These are phyloP conservation scores for Yamadazyma philogaea DNA, from an alignment of 805 yeast species.

Conservation along the genomic window DNA sequence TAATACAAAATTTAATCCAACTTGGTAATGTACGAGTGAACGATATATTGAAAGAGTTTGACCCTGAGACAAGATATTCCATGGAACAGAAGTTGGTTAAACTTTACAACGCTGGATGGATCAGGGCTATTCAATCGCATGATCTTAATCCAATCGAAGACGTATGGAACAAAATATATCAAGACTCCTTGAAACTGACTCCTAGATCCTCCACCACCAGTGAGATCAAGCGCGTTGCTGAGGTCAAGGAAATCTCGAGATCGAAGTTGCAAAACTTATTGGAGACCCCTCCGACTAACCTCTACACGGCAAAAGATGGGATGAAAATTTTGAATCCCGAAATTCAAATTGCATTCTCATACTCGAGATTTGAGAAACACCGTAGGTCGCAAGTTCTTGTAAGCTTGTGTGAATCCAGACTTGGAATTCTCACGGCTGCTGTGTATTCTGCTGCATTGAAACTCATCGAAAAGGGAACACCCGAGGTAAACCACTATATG, in stretches of 20 bases:
- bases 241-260: conserved; percentile 59
- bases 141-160: conserved; percentile 37
- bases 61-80: conserved; percentile 17
- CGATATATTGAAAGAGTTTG: conserved; percentile 38
- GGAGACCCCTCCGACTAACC: conserved; percentile 24
- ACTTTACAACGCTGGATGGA: conserved; percentile 38
- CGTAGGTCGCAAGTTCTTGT: conserved; percentile 63
- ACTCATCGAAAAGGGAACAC: conserved; percentile 56
- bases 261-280: conserved; percentile 33
- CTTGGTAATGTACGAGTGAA: conserved; percentile 61
- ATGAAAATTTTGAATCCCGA: conserved; percentile 45
- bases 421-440: conserved; percentile 66
- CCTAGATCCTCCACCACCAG: conserved; percentile 38
- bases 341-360: conserved; percentile 56
- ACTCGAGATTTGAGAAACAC: conserved; percentile 63
- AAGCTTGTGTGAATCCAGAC: conserved; percentile 58
- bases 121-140: conserved; percentile 27
- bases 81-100: conserved; percentile 16
- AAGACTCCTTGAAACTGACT: conserved; percentile 31
- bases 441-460: conserved; percentile 60
- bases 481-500: conserved; percentile 39
- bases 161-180: conserved; percentile 35
- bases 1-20: conserved; percentile 66
- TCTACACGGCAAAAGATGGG: conserved; percentile 28
- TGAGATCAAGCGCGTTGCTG: conserved; percentile 44